phyloP scores from a whole-genome alignment of 345 rosid species.

The Citrus reticulata region DNA sequence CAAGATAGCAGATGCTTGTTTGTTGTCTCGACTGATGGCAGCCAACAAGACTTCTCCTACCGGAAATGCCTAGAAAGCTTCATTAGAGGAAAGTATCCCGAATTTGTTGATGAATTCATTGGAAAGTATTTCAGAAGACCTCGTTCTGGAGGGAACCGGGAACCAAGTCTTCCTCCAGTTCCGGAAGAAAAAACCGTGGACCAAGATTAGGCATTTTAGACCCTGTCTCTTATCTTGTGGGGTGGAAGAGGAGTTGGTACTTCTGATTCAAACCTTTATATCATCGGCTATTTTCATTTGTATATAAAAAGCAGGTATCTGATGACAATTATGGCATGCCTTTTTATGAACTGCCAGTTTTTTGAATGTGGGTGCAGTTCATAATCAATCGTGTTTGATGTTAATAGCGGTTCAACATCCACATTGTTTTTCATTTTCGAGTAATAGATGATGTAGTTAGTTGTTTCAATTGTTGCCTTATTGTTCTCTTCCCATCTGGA shows the following conservation, averaged over 20 bases:
- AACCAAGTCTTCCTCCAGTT: conserved; percentile 33
- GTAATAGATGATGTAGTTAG: neutral
- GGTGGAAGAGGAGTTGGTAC: neutral
- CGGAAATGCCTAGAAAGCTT: conserved; percentile 62
- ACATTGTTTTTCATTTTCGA: neutral
- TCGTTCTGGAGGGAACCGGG: conserved; percentile 33
- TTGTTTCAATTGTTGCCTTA: neutral
- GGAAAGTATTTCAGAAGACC: conserved; percentile 55
- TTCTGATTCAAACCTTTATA: neutral
- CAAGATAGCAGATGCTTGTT: conserved; percentile 68
- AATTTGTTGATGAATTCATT: conserved; percentile 53
- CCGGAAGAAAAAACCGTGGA: conserved; percentile 8
- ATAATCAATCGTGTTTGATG: neutral
- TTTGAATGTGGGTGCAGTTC: conserved; percentile 5
- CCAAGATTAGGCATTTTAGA: neutral
- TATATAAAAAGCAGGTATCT: conserved; percentile 28
- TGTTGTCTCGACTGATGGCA: conserved; percentile 66
- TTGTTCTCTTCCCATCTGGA: neutral
- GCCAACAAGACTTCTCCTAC: conserved; percentile 74
- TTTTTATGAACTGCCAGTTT: conserved; percentile 7
- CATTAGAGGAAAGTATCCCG: conserved; percentile 57
- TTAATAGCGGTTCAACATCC: neutral
- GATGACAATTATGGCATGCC: neutral
- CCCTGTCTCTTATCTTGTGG: neutral
- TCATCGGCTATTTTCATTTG: conserved; percentile 29